A percentile compares a stretch with the other conserved stretches of the same genome.
Conservation (phyloP, 2,329 filamentous ascomycete species). For the Neonectria neomacrospora region DNA sequence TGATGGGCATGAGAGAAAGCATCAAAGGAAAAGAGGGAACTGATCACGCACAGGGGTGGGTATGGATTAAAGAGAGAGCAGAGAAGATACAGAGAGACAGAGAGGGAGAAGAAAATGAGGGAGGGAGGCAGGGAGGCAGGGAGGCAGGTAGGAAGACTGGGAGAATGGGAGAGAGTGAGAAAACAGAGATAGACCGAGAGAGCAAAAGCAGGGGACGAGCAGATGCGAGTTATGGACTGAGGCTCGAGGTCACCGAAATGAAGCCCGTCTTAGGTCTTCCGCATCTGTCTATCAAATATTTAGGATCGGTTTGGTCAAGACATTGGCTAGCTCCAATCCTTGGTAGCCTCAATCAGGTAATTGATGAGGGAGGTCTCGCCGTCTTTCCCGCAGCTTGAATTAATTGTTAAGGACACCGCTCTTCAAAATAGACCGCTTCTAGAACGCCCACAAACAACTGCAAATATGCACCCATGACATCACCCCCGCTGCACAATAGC, state of each 20-base stretch:
- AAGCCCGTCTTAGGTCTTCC: not conserved
- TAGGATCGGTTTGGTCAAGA: not conserved
- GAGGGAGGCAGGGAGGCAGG: too few relatives aligned
- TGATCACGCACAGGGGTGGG: not conserved
- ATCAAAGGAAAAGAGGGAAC: not conserved
- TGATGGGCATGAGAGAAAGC: not conserved
- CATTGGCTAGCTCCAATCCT: not conserved
- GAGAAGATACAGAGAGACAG: not conserved
- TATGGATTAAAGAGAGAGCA: not conserved
- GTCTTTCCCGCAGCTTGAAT: not conserved
- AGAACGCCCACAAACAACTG: slow-evolving; percentile 18
- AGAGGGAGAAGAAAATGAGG: too few relatives aligned
- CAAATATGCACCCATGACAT: slow-evolving; percentile 28
- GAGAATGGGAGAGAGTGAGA: not conserved
- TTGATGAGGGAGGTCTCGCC: not conserved
- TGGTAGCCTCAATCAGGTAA: not conserved
- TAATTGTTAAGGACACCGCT: slow-evolving; percentile 44
- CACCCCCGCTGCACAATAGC: slow-evolving; percentile 16
- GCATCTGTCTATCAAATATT: not conserved
- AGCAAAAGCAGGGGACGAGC: not conserved
- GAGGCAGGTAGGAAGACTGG: not conserved
- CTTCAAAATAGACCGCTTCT: slow-evolving; percentile 22
- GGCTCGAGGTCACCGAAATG: not conserved
- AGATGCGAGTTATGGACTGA: not conserved
- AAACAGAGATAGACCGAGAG: not conserved